A percentile compares a stretch with the other conserved stretches of the same genome.
Conservation (phyloP, 129 eudicot species). For the Flaveria robusta region DNA sequence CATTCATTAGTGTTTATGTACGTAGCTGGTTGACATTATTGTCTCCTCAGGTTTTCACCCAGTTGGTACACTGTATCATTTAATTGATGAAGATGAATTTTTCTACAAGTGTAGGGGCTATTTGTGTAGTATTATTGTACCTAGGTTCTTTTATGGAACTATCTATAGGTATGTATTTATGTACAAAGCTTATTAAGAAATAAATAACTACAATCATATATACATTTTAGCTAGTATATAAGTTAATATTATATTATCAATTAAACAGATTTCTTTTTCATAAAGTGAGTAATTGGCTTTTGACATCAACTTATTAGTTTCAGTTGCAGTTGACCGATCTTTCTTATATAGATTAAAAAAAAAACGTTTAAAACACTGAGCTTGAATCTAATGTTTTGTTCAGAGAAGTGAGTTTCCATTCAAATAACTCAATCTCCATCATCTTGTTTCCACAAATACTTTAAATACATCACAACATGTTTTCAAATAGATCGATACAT, state of each 20-base stretch:
- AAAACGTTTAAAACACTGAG: too few species aligned
- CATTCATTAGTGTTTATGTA: constrained; percentile 34
- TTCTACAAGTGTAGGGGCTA: constrained; percentile 33
- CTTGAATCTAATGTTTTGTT: too few species aligned
- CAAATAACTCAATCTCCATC: too few species aligned
- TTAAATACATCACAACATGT: too few species aligned
- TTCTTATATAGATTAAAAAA: background rate
- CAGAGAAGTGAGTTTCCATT: too few species aligned
- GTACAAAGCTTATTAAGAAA: background rate
- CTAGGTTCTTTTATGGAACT: constrained; percentile 21
- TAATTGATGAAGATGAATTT: constrained; percentile 17
- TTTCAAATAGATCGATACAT: too few species aligned
- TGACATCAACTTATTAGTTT: background rate
- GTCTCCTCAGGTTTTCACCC: constrained; percentile 30
- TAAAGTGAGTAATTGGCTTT: background rate
- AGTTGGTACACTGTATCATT: constrained; percentile 30
- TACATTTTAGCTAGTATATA: background rate
- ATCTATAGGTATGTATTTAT: constrained; percentile 1
- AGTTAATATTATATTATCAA: background rate
- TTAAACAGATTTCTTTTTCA: background rate
- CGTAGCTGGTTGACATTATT: constrained; percentile 40
- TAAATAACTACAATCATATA: background rate
- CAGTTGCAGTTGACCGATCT: background rate
- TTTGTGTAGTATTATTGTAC: constrained; percentile 27
- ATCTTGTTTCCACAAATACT: too few species aligned